phyloP scores from a whole-genome alignment of 2,329 filamentous ascomycete species.

The Nectriaceae sp. region DNA sequence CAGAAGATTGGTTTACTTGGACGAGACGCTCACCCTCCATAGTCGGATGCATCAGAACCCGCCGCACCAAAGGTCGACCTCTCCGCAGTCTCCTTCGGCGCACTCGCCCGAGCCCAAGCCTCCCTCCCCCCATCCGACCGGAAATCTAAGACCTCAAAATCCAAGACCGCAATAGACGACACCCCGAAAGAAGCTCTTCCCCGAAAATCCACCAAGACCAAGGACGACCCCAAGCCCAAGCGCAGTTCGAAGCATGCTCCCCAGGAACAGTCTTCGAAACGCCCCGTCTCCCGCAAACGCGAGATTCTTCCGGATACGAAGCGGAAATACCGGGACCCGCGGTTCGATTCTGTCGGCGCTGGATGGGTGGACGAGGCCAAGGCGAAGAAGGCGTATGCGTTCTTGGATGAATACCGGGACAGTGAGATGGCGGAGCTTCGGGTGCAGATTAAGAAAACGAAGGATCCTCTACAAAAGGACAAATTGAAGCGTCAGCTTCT shows the following conservation, averaged over 20 bases:
- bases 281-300: conserved; percentile 78
- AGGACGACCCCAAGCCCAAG: conserved; percentile 33
- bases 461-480: conserved; percentile 66
- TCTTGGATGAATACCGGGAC: conserved; percentile 83
- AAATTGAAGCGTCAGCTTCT: conserved; percentile 71
- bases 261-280: conserved; percentile 77
- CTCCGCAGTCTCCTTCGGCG: conserved; percentile 78
- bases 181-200: conserved; percentile 29
- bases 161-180: conserved; percentile 26
- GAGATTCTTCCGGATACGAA: conserved; percentile 62
- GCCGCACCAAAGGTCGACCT: conserved; percentile 44
- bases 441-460: conserved; percentile 64
- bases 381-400: conserved; percentile 75
- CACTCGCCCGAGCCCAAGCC: conserved; percentile 84
- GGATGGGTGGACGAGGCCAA: conserved; percentile 56
- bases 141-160: conserved; percentile 33
- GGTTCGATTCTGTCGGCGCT: conserved; percentile 71
- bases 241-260: conserved; percentile 84
- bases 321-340: conserved; percentile 76
- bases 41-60: conserved; percentile 29
- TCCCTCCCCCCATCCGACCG: conserved; percentile 49
- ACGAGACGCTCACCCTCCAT: conserved; percentile 9
- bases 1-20: not conserved
- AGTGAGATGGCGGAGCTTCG: conserved; percentile 80
- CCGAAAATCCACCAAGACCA: conserved; percentile 38